Evolutionary conservation across 2,329 filamentous ascomycete species (phyloP).

Genomic region (Corinectria fuckeliana): DNA sequence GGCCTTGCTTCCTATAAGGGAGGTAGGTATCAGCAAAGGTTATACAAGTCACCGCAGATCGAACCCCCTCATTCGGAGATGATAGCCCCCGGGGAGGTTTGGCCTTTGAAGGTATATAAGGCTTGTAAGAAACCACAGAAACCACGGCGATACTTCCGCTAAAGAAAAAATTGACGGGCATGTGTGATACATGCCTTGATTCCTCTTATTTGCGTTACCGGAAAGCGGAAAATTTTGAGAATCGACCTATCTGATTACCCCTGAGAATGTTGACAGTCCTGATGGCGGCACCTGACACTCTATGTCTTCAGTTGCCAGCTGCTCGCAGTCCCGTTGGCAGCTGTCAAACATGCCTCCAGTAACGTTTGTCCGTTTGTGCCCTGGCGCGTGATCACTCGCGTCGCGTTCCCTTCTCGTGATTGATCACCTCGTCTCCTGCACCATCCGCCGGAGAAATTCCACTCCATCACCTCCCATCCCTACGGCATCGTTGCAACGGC

Average conservation of each 20-base stretch:
- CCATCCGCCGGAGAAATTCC: constrained; percentile 9
- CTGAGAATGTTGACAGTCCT: neutral
- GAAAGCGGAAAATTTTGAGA: neutral
- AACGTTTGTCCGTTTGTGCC: neutral
- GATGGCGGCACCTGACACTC: neutral
- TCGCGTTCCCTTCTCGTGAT: constrained; percentile 10
- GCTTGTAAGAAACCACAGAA: too few species aligned
- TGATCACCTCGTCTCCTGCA: neutral
- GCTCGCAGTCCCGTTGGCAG: neutral
- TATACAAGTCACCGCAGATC: too few species aligned
- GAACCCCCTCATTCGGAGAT: too few species aligned
- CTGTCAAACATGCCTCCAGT: neutral
- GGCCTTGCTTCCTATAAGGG: too few species aligned
- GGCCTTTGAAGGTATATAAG: too few species aligned
- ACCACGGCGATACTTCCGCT: too few species aligned
- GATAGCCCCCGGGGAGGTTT: too few species aligned
- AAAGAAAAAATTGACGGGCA: too few species aligned
- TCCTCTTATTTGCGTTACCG: too few species aligned
- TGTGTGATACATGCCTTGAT: too few species aligned
- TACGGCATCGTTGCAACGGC: constrained; percentile 4
- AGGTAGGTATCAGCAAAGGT: too few species aligned
- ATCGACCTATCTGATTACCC: neutral
- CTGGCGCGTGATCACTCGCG: constrained; percentile 11
- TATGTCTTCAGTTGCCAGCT: constrained; percentile 15
- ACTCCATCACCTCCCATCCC: constrained; percentile 17